These are phyloP conservation scores for Solanum bukasovii DNA, from an alignment of 257 asterid species.

Conservation along the genomic window DNA sequence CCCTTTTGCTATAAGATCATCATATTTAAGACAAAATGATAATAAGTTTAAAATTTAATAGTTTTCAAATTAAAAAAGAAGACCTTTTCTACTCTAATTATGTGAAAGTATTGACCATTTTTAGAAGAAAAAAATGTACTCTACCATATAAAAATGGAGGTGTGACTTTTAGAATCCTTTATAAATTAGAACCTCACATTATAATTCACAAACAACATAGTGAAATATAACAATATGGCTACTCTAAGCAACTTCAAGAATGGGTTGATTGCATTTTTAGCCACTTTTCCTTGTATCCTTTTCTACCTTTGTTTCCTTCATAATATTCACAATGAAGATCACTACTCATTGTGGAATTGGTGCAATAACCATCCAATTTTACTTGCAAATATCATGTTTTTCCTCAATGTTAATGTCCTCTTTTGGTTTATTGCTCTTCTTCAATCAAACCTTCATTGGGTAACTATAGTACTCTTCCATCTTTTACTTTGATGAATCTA, in stretches of 20 bases:
- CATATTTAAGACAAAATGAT: background rate
- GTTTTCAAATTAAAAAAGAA: background rate
- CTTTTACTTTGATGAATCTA: background rate
- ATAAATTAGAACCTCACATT: background rate
- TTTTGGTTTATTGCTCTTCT: slow-evolving; percentile 73
- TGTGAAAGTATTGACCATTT: background rate
- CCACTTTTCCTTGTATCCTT: slow-evolving; percentile 74
- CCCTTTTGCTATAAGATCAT: background rate
- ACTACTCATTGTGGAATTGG: slow-evolving; percentile 48
- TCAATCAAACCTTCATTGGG: slow-evolving; percentile 87
- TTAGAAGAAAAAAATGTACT: background rate
- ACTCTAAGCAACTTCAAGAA: slow-evolving; percentile 33
- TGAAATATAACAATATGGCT: background rate
- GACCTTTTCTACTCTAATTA: background rate
- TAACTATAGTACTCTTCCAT: slow-evolving; percentile 6
- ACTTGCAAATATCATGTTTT: slow-evolving; percentile 53
- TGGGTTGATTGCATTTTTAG: slow-evolving; percentile 45
- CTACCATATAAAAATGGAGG: background rate
- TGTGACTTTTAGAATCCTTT: background rate
- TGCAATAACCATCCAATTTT: slow-evolving; percentile 69
- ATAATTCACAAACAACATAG: background rate
- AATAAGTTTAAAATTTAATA: background rate
- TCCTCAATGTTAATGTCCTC: slow-evolving; percentile 62
- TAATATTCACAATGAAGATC: slow-evolving; percentile 9
- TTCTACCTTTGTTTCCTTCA: slow-evolving; percentile 65